phyloP scores from a whole-genome alignment of 345 rosid genomes.

The Theobroma cacao region DNA sequence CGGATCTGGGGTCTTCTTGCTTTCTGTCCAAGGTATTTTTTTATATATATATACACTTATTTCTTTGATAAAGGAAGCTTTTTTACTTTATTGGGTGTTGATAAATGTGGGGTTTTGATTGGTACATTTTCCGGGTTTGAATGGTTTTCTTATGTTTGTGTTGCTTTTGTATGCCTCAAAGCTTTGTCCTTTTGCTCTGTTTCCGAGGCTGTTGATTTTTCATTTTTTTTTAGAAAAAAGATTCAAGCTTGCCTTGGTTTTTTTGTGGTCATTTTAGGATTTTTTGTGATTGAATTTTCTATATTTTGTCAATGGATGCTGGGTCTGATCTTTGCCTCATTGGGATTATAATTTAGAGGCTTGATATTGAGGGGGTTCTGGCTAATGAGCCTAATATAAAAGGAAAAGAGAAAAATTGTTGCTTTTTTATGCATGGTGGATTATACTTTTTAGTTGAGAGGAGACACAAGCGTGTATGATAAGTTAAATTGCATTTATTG shows the following conservation, averaged over 20 bases:
- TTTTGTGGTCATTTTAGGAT: background rate
- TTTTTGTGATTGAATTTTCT: background rate
- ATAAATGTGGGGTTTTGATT: background rate
- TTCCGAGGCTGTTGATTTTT: background rate
- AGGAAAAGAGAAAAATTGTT: background rate
- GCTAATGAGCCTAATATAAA: background rate
- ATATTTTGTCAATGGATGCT: slow-evolving; percentile 5
- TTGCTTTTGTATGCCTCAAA: slow-evolving; percentile 10
- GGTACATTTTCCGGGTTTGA: background rate
- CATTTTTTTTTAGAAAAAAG: background rate
- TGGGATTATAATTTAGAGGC: background rate
- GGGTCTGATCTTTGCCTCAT: slow-evolving; percentile 14
- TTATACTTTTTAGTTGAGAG: background rate
- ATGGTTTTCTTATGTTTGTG: background rate
- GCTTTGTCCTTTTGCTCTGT: slow-evolving; percentile 4
- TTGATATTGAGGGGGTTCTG: background rate
- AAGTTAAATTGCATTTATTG: slow-evolving; percentile 13
- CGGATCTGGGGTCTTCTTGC: slow-evolving; percentile 29
- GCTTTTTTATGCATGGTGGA: background rate
- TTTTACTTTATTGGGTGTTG: slow-evolving; percentile 18
- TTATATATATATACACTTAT: background rate
- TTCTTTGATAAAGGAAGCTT: background rate
- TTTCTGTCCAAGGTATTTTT: background rate
- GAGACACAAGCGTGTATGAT: background rate
- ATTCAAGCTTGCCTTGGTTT: background rate